phyloP scores from a whole-genome alignment of 495 filamentous ascomycete species.

The Tuber calosporum region DNA sequence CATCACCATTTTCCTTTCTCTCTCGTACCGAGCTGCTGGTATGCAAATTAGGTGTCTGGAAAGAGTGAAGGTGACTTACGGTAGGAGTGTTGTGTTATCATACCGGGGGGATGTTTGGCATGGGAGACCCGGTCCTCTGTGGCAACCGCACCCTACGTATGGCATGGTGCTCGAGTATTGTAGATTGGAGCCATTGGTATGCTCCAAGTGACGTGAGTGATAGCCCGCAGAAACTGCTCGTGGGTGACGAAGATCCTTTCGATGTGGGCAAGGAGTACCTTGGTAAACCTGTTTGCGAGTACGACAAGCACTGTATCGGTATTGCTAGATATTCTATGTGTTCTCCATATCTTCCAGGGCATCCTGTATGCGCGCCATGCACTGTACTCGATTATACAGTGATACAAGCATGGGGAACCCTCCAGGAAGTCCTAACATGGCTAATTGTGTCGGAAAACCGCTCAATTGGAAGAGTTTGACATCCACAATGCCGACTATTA shows the following conservation, averaged over 20 bases:
- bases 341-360: neutral
- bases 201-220: neutral
- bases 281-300: neutral
- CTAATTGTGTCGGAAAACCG: neutral
- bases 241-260: neutral
- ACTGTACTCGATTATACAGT: no score
- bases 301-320: neutral
- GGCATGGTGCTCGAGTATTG: neutral
- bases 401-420: neutral
- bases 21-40: neutral
- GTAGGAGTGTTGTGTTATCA: neutral
- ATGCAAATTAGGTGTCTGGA: neutral
- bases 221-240: neutral
- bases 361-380: neutral
- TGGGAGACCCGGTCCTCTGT: neutral
- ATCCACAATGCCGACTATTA: neutral
- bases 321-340: neutral
- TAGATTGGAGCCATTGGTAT: neutral
- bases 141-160: neutral
- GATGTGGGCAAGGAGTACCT: neutral
- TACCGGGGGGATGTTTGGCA: neutral
- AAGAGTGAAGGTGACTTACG: neutral
- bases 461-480: neutral
- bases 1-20: no score
- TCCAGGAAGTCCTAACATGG: neutral